Percentiles rank a stretch among this genome's conserved stretches.
Evolutionary conservation across 176 grass and related monocot species (phyloP).

Genomic region (Cenchrus purpureus): DNA sequence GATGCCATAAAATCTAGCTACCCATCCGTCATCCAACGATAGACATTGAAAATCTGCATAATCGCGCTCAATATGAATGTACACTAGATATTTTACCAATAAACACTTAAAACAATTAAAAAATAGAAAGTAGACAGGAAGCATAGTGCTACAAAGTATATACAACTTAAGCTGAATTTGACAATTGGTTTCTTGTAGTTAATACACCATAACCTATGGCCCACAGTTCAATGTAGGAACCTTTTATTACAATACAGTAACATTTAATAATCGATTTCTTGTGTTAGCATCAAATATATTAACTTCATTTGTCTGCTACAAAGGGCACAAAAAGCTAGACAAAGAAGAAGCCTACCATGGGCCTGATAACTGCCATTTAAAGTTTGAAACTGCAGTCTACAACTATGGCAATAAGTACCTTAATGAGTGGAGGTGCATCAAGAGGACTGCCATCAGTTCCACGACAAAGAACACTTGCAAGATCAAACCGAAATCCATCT

Average conservation of each 20-base stretch:
- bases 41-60: not conserved
- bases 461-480: constrained; percentile 97
- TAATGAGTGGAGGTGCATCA: constrained; percentile 85
- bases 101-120: not conserved
- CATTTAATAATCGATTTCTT: not conserved
- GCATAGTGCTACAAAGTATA: constrained; percentile 17
- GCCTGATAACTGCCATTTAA: constrained; percentile 4
- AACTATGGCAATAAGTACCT: constrained; percentile 53
- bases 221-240: not conserved
- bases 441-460: constrained; percentile 81
- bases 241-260: not conserved
- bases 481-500: constrained; percentile 99
- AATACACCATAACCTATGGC: not conserved
- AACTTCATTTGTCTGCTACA: constrained; percentile 12
- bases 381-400: not conserved
- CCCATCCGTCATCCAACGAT: not conserved
- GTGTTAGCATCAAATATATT: not conserved
- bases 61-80: constrained; percentile 9
- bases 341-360: not conserved
- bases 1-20: not conserved
- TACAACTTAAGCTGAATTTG: constrained; percentile 17
- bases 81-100: constrained; percentile 4
- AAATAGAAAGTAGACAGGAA: constrained; percentile 23
- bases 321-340: not conserved
- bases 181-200: constrained; percentile 10